Percentiles rank a stretch among this genome's conserved stretches.
Conservation (phyloP, 306 rosid species). For the Corylus heterophylla region DNA sequence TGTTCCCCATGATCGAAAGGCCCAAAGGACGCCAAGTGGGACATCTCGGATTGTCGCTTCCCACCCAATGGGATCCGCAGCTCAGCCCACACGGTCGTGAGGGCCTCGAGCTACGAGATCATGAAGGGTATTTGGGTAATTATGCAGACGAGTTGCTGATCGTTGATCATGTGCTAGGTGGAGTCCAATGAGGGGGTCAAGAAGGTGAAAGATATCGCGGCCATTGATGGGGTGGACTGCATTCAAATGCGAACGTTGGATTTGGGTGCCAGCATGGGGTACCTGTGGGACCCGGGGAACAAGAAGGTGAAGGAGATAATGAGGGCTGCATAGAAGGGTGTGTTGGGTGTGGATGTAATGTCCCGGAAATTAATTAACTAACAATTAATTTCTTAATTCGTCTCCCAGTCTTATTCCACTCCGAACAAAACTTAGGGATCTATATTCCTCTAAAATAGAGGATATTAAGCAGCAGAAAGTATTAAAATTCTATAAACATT, state of each 20-base stretch:
- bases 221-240: conserved; percentile 75
- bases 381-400: too few relatives aligned
- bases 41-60: conserved; percentile 69
- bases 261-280: conserved; percentile 79
- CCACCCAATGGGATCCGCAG: conserved; percentile 77
- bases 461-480: too few relatives aligned
- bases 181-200: conserved; percentile 62
- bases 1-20: conserved; percentile 79
- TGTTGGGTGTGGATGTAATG: conserved; percentile 28
- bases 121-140: conserved; percentile 63
- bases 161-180: conserved; percentile 64
- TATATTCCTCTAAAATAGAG: too few relatives aligned
- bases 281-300: conserved; percentile 74
- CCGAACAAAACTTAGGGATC: too few relatives aligned
- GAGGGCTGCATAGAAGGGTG: conserved; percentile 59
- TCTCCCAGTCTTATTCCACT: too few relatives aligned
- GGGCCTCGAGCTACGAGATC: conserved; percentile 74
- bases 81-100: conserved; percentile 69
- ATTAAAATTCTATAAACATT: too few relatives aligned
- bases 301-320: conserved; percentile 61
- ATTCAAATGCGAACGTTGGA: conserved; percentile 88
- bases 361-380: too few relatives aligned
- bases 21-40: conserved; percentile 47
- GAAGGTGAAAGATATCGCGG: conserved; percentile 45
- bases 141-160: conserved; percentile 53